Conservation (phyloP, 495 filamentous ascomycete species). For the Aspergillus conjunctus region DNA sequence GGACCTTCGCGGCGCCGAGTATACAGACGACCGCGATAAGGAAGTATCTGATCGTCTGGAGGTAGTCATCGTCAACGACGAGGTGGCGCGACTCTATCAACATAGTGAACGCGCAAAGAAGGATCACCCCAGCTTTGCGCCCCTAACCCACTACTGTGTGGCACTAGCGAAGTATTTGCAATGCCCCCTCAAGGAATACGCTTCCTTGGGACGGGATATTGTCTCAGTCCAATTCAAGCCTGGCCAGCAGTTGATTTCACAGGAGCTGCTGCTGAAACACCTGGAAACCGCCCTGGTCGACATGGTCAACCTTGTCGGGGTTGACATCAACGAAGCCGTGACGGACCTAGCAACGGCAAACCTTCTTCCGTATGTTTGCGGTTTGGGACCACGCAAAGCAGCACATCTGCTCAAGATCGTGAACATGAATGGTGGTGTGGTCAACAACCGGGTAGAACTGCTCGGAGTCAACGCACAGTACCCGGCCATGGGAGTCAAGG, state of each 20-base stretch:
- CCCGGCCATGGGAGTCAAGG: constrained; percentile 81
- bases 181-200: constrained; percentile 93
- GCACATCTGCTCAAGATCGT: constrained; percentile 85
- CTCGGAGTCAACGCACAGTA: constrained; percentile 81
- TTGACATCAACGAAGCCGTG: constrained; percentile 91
- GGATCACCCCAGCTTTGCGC: constrained; percentile 77
- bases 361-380: constrained; percentile 87
- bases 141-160: constrained; percentile 84
- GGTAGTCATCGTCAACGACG: constrained; percentile 90
- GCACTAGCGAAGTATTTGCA: constrained; percentile 88
- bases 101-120: constrained; percentile 77
- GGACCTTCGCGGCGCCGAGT: constrained; percentile 71
- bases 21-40: constrained; percentile 62
- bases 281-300: constrained; percentile 95
- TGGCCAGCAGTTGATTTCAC: constrained; percentile 82
- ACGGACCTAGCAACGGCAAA: constrained; percentile 76
- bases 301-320: constrained; percentile 95
- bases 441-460: constrained; percentile 80
- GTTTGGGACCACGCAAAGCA: constrained; percentile 91
- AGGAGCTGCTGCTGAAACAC: constrained; percentile 80
- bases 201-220: constrained; percentile 84
- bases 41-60: constrained; percentile 74
- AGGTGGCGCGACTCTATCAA: constrained; percentile 92
- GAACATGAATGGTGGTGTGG: constrained; percentile 80
- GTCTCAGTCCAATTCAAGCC: constrained; percentile 84